phyloP scores from a whole-genome alignment of 2,329 filamentous ascomycete genomes.

The Pyricularia pennisetigena region DNA sequence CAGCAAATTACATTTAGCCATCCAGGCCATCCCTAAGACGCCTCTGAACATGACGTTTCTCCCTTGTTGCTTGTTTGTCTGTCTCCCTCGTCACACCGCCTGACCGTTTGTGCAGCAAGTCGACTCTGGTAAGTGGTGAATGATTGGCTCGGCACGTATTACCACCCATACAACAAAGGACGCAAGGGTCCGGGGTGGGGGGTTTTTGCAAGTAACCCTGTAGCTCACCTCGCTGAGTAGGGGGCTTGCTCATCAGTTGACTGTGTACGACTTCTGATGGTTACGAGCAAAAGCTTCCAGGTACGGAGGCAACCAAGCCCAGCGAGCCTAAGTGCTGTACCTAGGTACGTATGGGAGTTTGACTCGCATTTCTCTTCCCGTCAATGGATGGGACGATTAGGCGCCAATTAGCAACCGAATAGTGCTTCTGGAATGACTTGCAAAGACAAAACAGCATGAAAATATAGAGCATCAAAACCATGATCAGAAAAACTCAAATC shows the following conservation, averaged over 20 bases:
- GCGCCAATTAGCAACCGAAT: neutral
- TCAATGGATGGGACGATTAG: neutral
- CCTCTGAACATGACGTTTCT: neutral
- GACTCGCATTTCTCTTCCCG: neutral
- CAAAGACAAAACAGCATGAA: neutral
- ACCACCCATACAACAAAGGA: neutral
- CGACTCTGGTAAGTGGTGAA: neutral
- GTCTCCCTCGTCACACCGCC: neutral
- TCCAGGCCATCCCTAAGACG: neutral
- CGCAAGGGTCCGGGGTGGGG: neutral
- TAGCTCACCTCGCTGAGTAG: too few species aligned
- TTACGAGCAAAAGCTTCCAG: too few species aligned
- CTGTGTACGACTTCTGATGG: too few species aligned
- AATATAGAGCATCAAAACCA: neutral
- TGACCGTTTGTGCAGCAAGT: neutral
- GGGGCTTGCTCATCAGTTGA: too few species aligned
- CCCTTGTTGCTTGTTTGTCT: neutral
- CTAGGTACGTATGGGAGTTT: neutral
- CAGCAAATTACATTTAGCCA: neutral
- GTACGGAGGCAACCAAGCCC: neutral
- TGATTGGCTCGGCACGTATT: neutral
- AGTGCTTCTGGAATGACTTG: neutral
- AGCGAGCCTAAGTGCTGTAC: neutral
- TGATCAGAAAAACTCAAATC: neutral
- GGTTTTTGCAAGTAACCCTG: neutral